Base-by-base conservation (phyloP, 148 eudicot genomes). In the Vaccinium corymbosum region DNA sequence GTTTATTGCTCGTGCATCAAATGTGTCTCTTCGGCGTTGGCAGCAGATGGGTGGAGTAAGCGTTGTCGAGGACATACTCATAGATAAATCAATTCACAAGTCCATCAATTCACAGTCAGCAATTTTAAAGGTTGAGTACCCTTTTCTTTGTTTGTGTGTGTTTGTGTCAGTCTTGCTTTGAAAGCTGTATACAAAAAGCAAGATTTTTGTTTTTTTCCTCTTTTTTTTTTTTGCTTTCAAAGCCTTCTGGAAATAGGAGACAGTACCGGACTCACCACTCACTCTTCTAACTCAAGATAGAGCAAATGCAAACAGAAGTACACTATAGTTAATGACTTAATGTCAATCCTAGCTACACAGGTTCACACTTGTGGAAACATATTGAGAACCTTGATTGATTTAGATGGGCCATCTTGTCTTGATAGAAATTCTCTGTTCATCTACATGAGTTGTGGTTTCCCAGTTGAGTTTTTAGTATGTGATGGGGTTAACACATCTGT, bases 21-120 rank as follows among this genome's bases (percentile, higher is more conserved):
- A 94, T 87, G 88, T 88, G 78, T 94, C 99, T 77, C 74, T 94
- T 86, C 89, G 81, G 68, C 98, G 93, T 84, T 97, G 99, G 99
- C 93, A 90, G 86, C 91, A 90, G 86, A 93, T 97, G 98, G 92
- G 92, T 38, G 99, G 99, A 83, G 95, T 92, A 38, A 92, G 81
- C 84, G 91, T 97, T 75, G 88, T 89, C 56, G 93, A 90, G 68
- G 91, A 97, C 77, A 92, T 94, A 80, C 90, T 88, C 81, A 91
- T 97, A 62, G 99, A 97, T 89, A 93, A 90, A 87, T 76, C 95
- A 80, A 91, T 95, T 81, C 99, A 97, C 92, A 91, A 84, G 80
- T 80, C 91, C 53, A 87, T 97, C 86, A 94, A 97, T 86, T 89
- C 98, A 55, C 90, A 93, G 64, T 94, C 99, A 68, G 85, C 98